These are phyloP conservation scores for Casaregolazyma suthepensis DNA, from an alignment of 1,139 yeast species.

Conservation along the genomic window DNA sequence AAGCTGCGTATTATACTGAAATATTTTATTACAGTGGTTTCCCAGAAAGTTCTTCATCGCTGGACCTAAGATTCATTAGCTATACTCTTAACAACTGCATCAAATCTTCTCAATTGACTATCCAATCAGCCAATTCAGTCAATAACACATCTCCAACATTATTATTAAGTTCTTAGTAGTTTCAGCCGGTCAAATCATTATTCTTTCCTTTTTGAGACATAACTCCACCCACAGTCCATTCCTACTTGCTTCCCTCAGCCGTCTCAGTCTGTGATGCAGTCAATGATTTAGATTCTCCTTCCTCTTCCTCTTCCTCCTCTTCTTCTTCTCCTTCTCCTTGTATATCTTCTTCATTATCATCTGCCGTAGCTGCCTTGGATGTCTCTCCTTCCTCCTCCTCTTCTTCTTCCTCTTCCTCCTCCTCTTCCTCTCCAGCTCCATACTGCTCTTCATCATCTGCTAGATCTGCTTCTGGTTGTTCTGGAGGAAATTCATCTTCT, in stretches of 20 bases:
- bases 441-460: conserved; percentile 38
- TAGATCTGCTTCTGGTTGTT: conserved; percentile 55
- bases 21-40: no score
- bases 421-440: conserved; percentile 35
- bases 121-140: neutral
- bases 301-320: conserved; percentile 16
- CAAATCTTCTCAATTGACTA: neutral
- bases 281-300: conserved; percentile 4
- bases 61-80: neutral
- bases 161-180: neutral
- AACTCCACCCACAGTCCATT: neutral
- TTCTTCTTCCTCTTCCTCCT: conserved; percentile 29
- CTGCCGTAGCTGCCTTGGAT: conserved; percentile 25
- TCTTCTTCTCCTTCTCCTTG: conserved; percentile 16
- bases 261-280: neutral
- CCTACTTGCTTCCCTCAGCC: neutral
- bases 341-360: conserved; percentile 19
- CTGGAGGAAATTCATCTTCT: conserved; percentile 71
- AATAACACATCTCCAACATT: no score
- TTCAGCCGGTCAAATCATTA: neutral
- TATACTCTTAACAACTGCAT: neutral
- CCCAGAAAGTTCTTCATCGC: neutral
- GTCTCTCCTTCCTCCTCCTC: conserved; percentile 31
- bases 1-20: neutral
- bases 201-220: neutral